These are phyloP conservation scores for Neofusicoccum laricinum DNA, from an alignment of 2,329 filamentous ascomycete genomes.

Conservation along the genomic window DNA sequence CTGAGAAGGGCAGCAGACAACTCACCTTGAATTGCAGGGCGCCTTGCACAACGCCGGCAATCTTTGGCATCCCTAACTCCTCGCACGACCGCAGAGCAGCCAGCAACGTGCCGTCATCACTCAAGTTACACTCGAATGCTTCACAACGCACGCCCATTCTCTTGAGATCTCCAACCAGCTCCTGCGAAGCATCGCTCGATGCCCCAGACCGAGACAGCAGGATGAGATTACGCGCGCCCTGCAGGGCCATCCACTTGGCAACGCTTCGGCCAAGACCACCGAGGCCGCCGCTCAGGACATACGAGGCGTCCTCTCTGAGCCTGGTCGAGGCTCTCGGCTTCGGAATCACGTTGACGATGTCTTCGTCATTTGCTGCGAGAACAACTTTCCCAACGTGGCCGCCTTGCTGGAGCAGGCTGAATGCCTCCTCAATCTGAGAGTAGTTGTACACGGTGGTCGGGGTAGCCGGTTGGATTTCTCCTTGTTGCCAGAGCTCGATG, in stretches of 20 bases:
- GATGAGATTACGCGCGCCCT: constrained; percentile 26
- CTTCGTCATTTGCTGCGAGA: constrained; percentile 18
- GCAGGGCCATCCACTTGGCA: constrained; percentile 25
- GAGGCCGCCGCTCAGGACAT: constrained; percentile 27
- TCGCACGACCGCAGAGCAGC: not conserved
- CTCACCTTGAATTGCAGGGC: constrained; percentile 25
- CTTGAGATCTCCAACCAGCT: not conserved
- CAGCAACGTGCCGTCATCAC: not conserved
- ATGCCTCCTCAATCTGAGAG: constrained; percentile 19
- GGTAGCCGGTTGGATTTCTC: constrained; percentile 29
- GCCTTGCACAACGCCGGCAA: constrained; percentile 26
- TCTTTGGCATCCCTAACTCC: constrained; percentile 14
- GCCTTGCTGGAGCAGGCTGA: constrained; percentile 39
- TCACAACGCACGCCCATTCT: not conserved
- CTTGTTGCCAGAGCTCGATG: constrained; percentile 14
- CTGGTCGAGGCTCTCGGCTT: not conserved
- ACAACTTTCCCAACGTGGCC: constrained; percentile 27
- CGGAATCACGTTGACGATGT: not conserved
- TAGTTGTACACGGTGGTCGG: constrained; percentile 19
- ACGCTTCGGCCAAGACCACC: constrained; percentile 29
- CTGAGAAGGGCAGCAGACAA: not conserved
- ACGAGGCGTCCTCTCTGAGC: constrained; percentile 16
- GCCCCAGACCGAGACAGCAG: constrained; percentile 25
- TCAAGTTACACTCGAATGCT: constrained; percentile 9
- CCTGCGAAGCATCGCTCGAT: constrained; percentile 20